Percentiles rank a stretch among this genome's conserved stretches.
phyloP scores from a whole-genome alignment of 495 filamentous ascomycete species.

The Hyphodiscus hymeniophilus region DNA sequence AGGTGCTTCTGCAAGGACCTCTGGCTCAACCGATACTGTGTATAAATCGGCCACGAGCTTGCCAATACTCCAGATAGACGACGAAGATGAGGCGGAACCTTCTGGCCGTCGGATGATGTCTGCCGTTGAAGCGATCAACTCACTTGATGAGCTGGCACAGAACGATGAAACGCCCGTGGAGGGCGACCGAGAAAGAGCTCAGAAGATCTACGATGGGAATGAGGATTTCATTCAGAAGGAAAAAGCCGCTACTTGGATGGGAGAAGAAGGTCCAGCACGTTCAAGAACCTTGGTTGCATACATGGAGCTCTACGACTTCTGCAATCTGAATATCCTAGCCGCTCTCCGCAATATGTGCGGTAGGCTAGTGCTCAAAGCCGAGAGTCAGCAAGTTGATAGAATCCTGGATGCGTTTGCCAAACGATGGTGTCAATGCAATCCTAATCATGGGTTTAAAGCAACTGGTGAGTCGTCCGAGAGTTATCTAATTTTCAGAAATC shows the following conservation, averaged over 20 bases:
- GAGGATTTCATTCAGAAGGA: constrained; percentile 70
- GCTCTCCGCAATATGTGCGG: constrained; percentile 74
- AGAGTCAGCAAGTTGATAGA: constrained; percentile 94
- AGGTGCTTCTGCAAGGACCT: constrained; percentile 27
- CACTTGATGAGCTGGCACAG: constrained; percentile 41
- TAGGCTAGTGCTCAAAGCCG: constrained; percentile 76
- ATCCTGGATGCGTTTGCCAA: constrained; percentile 82
- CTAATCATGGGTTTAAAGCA: constrained; percentile 87
- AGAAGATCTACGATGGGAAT: constrained; percentile 77
- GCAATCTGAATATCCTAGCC: constrained; percentile 69
- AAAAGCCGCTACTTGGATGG: constrained; percentile 82
- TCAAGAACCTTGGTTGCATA: constrained; percentile 69
- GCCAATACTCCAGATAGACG: constrained; percentile 39
- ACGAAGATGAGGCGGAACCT: constrained; percentile 20
- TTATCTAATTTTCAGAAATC: background rate
- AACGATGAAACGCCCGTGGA: constrained; percentile 5
- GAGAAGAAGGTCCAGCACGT: constrained; percentile 61
- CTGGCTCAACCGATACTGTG: constrained; percentile 23
- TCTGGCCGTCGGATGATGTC: constrained; percentile 12
- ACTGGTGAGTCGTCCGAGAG: constrained; percentile 48
- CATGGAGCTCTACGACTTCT: constrained; percentile 86
- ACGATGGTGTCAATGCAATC: constrained; percentile 92
- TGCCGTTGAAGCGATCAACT: constrained; percentile 23
- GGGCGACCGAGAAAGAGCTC: constrained; percentile 58
- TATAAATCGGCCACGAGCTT: constrained; percentile 40